Conservation (phyloP, 1,284 basidiomycete genomes). For the Stygiomarasmius scandens region DNA sequence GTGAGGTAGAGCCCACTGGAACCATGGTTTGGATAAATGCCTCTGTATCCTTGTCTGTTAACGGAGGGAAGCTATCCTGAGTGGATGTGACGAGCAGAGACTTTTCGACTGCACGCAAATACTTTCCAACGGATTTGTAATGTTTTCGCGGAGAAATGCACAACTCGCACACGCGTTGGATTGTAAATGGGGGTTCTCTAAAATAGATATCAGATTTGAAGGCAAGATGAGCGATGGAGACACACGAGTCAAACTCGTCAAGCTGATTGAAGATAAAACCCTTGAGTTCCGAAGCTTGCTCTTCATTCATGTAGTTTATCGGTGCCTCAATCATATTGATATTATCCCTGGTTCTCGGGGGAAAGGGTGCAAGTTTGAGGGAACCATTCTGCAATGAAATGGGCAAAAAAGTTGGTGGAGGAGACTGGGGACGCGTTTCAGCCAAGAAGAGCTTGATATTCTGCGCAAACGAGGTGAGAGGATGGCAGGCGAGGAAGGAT, state of each 20-base stretch:
- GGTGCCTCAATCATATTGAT: conserved; percentile 56
- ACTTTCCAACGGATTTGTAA: conserved; percentile 86
- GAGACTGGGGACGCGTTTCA: conserved; percentile 41
- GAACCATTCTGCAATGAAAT: conserved; percentile 57
- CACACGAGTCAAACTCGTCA: conserved; percentile 78
- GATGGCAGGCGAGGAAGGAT: conserved; percentile 19
- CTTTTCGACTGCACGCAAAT: conserved; percentile 88
- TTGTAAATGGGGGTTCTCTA: conserved; percentile 85
- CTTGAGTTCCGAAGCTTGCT: conserved; percentile 67
- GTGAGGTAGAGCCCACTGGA: conserved; percentile 43
- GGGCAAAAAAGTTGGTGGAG: conserved; percentile 45
- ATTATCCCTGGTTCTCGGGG: conserved; percentile 55
- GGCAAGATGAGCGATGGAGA: conserved; percentile 21
- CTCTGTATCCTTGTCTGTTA: conserved; percentile 39
- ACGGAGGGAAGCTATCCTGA: conserved; percentile 67
- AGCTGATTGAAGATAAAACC: conserved; percentile 64
- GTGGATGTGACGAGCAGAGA: conserved; percentile 85
- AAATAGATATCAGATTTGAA: conserved; percentile 11
- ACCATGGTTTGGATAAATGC: conserved; percentile 43
- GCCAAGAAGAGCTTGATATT: conserved; percentile 61
- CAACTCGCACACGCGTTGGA: conserved; percentile 91
- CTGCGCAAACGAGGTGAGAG: conserved; percentile 36
- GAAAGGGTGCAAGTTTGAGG: conserved; percentile 80
- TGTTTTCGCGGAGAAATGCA: conserved; percentile 69
- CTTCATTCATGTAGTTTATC: conserved; percentile 61